Evolutionary conservation across 164 flowering plant genomes (phyloP).

Genomic region (Saururus chinensis): DNA sequence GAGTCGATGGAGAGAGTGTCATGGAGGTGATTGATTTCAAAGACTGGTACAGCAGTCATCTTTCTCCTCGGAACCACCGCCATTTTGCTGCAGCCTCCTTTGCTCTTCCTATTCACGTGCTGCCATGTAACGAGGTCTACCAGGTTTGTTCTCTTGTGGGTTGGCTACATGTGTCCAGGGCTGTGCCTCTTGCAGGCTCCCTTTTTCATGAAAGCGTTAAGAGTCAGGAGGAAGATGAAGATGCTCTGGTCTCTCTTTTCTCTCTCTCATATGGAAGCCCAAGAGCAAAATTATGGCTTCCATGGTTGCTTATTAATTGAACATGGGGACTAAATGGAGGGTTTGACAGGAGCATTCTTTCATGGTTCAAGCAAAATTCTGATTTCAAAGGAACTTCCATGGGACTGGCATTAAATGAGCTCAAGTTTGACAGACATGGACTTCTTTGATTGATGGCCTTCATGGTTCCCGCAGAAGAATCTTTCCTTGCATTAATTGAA

Average conservation of each 20-base stretch:
- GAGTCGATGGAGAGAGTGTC: no score
- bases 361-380: conserved; percentile 2
- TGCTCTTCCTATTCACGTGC: conserved; percentile 39
- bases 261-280: neutral
- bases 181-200: conserved; percentile 21
- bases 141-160: conserved; percentile 46
- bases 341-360: neutral
- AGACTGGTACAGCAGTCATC: conserved; percentile 6
- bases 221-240: neutral
- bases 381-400: neutral
- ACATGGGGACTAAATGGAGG: no score
- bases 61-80: conserved; percentile 25
- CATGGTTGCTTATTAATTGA: neutral
- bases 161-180: conserved; percentile 31
- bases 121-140: conserved; percentile 20
- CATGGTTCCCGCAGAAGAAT: conserved; percentile 9
- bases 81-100: neutral
- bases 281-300: neutral
- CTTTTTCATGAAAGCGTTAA: conserved; percentile 16
- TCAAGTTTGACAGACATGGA: conserved; percentile 9
- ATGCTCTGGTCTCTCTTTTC: conserved; percentile 7
- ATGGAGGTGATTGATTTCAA: conserved; percentile 15
- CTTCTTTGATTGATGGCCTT: conserved; percentile 6
- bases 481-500: conserved; percentile 6
- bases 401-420: conserved; percentile 4